Evolutionary conservation across 768 basidiomycete species (phyloP), one percentile per base, ranked within the genome.

Genomic region (Fibroporia radiculosa): DNA sequence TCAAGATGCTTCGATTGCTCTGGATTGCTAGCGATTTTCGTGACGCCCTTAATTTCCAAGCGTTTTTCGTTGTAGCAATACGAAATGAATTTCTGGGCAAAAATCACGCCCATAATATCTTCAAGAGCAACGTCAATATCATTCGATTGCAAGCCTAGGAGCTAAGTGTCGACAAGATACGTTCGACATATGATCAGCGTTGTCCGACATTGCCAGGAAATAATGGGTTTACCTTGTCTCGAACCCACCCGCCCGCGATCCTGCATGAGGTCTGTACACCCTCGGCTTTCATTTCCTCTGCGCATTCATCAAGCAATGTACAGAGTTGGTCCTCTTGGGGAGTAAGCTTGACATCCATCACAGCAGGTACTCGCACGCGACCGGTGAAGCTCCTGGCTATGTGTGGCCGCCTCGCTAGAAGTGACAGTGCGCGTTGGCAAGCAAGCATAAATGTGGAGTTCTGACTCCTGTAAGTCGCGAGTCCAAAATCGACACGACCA

Each of bases 1-100:
- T 98, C 95, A 24, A 99, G 74, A 65, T 99, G 96, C 60, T 99
- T 99, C 25, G 90, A 93, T 66, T 98, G 95, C 32, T 93, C 92
- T 0, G 96, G 95, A 59, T 98, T 98, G 48, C 82, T 81, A 47
- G 88, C 89, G 47, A 99, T 88, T 60, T 82, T 90, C 18, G 84
- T 77, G 39, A 95, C 77, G 7, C 71, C 68, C 25, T 78, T 78
- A 3, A 77, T 71, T 25, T 70, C 54, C 11, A 84, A 55, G 11
- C 72, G 67, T 56, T 78, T 77, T 13, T 64, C 60, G 1, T 67
- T 55, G 1, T 77, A 72, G 23, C 77, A 67, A 63, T 79, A 93
- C 19, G 70, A 64, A 6, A 80, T 73, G 46, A 99, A 78, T 43
- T 80, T 72, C 43, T 83, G 74, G 1, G 93, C 96, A 64, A 98